A percentile compares a stretch with the other conserved stretches of the same genome.
phyloP scores from a whole-genome alignment of 495 filamentous ascomycete genomes.

The Aspergillus campestris region DNA sequence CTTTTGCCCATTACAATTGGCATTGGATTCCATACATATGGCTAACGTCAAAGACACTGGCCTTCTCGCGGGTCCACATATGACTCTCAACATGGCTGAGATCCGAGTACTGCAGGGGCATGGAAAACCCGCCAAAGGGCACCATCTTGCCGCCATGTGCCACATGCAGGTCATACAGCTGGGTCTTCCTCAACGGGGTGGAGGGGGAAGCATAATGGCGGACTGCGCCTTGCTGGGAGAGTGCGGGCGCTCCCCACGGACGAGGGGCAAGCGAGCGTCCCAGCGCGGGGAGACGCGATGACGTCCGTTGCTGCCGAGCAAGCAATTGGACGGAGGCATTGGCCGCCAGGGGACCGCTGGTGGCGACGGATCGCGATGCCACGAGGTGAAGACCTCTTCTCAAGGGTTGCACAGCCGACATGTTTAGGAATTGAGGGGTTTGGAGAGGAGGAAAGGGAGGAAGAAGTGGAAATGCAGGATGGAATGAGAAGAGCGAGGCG shows the following conservation, averaged over 20 bases:
- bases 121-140: conserved; percentile 85
- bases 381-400: conserved; percentile 26
- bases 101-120: conserved; percentile 83
- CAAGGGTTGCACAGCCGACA: conserved; percentile 29
- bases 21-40: conserved; percentile 39
- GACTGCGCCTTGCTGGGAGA: conserved; percentile 22
- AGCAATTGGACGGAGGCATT: conserved; percentile 28
- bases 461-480: conserved; percentile 12
- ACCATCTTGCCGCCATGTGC: conserved; percentile 85
- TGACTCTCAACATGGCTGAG: conserved; percentile 72
- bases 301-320: conserved; percentile 24
- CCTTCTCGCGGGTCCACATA: conserved; percentile 75
- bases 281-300: conserved; percentile 23
- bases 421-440: conserved; percentile 19
- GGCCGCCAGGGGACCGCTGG: conserved; percentile 24
- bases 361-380: conserved; percentile 20
- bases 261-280: conserved; percentile 14
- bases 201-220: conserved; percentile 47
- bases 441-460: conserved; percentile 6
- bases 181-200: conserved; percentile 55
- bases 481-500: background rate
- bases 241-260: conserved; percentile 6
- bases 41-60: conserved; percentile 80
- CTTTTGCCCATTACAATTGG: background rate
- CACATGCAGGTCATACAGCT: conserved; percentile 77